Evolutionary conservation across 2,329 filamentous ascomycete species (phyloP).

Genomic region (Teratosphaeria destructans): DNA sequence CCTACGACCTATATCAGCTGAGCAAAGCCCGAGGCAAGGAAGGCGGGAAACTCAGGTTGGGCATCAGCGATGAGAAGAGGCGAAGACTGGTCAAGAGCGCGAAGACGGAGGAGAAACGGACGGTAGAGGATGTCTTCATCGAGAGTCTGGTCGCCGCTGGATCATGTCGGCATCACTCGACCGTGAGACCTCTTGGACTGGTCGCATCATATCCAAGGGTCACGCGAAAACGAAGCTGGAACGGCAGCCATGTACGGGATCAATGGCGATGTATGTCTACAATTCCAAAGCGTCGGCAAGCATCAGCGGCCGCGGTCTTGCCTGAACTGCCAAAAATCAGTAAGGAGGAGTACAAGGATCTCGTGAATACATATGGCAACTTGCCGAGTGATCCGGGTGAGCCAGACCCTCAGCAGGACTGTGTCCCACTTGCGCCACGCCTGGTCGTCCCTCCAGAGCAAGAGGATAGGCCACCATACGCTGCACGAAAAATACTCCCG

Average conservation of each 20-base stretch:
- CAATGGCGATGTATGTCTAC: background rate
- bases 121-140: slow-evolving; percentile 44
- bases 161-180: slow-evolving; percentile 38
- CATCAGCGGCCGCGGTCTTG: background rate
- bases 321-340: background rate
- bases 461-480: slow-evolving; percentile 9
- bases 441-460: slow-evolving; percentile 19
- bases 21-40: slow-evolving; percentile 7
- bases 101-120: slow-evolving; percentile 13
- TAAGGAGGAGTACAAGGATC: slow-evolving; percentile 1
- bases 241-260: background rate
- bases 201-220: background rate
- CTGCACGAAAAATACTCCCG: slow-evolving; percentile 7
- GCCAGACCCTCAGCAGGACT: background rate
- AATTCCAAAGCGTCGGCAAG: background rate
- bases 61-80: slow-evolving; percentile 5
- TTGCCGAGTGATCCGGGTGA: background rate
- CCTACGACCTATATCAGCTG: slow-evolving; percentile 8
- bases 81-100: background rate
- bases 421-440: slow-evolving; percentile 19
- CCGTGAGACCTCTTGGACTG: background rate
- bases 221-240: background rate
- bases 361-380: slow-evolving; percentile 1
- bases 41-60: slow-evolving; percentile 8
- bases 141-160: slow-evolving; percentile 42